Evolutionary conservation across 768 basidiomycete genomes (phyloP).

Genomic region (Calocybe cyanea): DNA sequence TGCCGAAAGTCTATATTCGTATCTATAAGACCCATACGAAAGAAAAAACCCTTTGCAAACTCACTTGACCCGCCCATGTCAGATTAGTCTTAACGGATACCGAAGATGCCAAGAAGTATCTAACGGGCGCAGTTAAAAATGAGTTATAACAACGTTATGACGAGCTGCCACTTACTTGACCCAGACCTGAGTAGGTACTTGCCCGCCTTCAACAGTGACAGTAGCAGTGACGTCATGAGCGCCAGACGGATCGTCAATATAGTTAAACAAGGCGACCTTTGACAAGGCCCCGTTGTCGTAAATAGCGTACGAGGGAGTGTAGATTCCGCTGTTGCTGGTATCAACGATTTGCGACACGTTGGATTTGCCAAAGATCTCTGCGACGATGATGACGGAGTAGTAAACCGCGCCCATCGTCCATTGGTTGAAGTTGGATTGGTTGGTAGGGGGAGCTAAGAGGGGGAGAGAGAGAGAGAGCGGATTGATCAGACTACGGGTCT

Average conservation of each 20-base stretch:
- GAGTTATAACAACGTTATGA: not conserved
- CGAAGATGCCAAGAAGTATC: slow-evolving; percentile 53
- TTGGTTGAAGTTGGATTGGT: slow-evolving; percentile 51
- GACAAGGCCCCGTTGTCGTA: slow-evolving; percentile 66
- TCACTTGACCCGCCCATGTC: slow-evolving; percentile 75
- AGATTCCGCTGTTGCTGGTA: slow-evolving; percentile 46
- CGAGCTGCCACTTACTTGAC: slow-evolving; percentile 41
- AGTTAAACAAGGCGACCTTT: slow-evolving; percentile 72
- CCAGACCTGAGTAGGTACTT: slow-evolving; percentile 43
- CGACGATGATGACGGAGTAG: slow-evolving; percentile 67
- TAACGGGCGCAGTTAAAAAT: slow-evolving; percentile 14
- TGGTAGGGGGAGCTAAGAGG: slow-evolving; percentile 41
- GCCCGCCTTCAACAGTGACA: slow-evolving; percentile 42
- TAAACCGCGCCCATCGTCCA: slow-evolving; percentile 77
- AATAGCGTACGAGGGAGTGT: slow-evolving; percentile 67
- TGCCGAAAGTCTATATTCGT: slow-evolving; percentile 54
- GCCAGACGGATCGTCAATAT: slow-evolving; percentile 56
- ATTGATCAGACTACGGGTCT: not conserved
- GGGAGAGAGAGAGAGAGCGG: not conserved
- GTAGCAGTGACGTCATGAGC: slow-evolving; percentile 49
- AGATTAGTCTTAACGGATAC: slow-evolving; percentile 63
- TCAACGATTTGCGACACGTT: slow-evolving; percentile 67
- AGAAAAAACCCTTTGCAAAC: slow-evolving; percentile 9
- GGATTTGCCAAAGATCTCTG: slow-evolving; percentile 67
- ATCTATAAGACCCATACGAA: not conserved